A percentile compares a stretch with the other conserved stretches of the same genome.
These are phyloP conservation scores for Salix caprea DNA, from an alignment of 345 rosid species.

Conservation along the genomic window DNA sequence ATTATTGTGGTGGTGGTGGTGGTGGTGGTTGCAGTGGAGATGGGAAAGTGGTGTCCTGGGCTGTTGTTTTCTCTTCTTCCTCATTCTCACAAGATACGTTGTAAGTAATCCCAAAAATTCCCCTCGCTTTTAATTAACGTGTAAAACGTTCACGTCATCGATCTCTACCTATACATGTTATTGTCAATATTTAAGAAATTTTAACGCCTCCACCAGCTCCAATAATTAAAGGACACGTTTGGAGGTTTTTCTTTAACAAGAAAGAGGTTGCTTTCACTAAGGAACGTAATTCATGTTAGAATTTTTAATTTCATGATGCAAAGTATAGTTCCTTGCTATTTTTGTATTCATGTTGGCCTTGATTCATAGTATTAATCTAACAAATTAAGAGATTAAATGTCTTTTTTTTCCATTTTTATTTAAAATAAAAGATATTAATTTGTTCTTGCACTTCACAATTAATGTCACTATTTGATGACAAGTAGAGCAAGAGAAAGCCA, in stretches of 20 bases:
- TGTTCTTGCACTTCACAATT: not conserved
- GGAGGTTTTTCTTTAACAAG: not conserved
- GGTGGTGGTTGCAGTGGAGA: constrained; percentile 43
- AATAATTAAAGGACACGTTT: not conserved
- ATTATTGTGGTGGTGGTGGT: constrained; percentile 8
- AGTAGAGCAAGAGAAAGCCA: constrained; percentile 40
- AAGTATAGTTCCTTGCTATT: no score
- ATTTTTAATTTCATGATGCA: not conserved
- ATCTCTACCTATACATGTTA: not conserved
- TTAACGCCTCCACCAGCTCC: not conserved
- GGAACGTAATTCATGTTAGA: not conserved
- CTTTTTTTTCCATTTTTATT: not conserved
- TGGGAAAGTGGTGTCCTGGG: constrained; percentile 47
- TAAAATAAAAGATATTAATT: not conserved
- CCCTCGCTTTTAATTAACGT: not conserved
- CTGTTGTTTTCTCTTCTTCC: constrained; percentile 37
- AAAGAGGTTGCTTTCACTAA: not conserved
- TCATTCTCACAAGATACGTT: constrained; percentile 32
- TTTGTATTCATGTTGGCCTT: not conserved
- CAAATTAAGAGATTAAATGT: not conserved
- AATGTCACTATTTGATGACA: not conserved
- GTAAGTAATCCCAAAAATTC: constrained; percentile 22
- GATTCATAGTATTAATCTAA: not conserved
- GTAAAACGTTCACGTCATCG: not conserved
- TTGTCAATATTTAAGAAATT: not conserved